Percentiles rank a stretch among this genome's conserved stretches.
Conservation (phyloP, 2,329 filamentous ascomycete genomes). For the Alternaria ethzedia region DNA sequence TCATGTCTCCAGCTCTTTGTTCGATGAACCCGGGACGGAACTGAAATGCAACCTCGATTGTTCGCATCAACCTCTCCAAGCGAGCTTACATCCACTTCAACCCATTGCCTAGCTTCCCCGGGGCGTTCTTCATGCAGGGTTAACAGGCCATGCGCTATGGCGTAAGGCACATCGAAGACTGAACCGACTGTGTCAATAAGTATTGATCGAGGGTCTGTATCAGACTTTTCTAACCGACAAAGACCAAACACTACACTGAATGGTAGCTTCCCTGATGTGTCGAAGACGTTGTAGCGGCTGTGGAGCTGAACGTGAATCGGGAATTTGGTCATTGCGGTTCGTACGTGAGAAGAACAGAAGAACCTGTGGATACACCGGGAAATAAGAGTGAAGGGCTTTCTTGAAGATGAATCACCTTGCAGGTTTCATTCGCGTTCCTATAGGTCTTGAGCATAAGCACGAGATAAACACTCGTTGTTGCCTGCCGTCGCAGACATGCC, state of each 20-base stretch:
- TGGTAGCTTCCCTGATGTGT: neutral
- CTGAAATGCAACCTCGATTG: neutral
- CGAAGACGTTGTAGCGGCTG: conserved; percentile 1
- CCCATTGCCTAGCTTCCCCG: neutral
- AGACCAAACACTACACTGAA: conserved; percentile 1
- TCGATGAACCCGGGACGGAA: neutral
- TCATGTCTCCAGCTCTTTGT: neutral
- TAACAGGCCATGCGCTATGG: neutral
- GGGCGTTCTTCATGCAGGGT: neutral
- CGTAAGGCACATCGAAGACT: conserved; percentile 5
- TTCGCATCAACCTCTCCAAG: neutral
- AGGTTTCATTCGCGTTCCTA: neutral
- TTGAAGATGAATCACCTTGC: neutral
- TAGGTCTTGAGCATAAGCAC: neutral
- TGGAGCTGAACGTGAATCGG: neutral
- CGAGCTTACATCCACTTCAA: neutral
- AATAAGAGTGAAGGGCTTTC: neutral
- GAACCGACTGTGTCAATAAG: neutral
- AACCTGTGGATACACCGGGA: neutral
- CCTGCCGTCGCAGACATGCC: neutral
- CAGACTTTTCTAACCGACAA: neutral
- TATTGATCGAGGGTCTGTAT: neutral
- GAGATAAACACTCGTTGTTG: neutral
- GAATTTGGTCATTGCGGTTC: neutral
- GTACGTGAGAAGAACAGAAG: neutral